Conservation (phyloP, 371 early-diverging fungal species). For the Batkoa obscura region DNA sequence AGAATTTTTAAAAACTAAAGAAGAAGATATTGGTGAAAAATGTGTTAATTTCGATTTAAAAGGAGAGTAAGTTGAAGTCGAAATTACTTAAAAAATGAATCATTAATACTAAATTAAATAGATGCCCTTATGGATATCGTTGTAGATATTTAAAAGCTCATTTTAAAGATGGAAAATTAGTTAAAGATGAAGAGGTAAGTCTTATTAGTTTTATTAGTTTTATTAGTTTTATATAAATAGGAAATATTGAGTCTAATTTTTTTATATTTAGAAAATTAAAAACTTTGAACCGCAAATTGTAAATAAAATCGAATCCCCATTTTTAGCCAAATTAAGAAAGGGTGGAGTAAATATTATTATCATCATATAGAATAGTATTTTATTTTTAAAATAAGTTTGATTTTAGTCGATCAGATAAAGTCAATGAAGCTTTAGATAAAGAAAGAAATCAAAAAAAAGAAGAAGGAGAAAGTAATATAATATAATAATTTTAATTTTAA, state of each 20-base stretch:
- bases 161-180: constrained; percentile 25
- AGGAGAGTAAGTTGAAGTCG: constrained; percentile 31
- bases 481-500: not conserved
- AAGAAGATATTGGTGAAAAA: constrained; percentile 46
- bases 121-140: constrained; percentile 43
- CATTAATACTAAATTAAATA: constrained; percentile 2
- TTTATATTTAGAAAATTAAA: not conserved
- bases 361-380: not conserved
- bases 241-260: not conserved
- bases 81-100: not conserved
- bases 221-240: not conserved
- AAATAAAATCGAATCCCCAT: not conserved
- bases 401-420: too few species aligned
- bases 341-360: constrained; percentile 11
- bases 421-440: too few species aligned
- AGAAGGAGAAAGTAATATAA: not conserved
- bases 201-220: not conserved
- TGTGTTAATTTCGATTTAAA: constrained; percentile 50
- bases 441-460: not conserved
- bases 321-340: constrained; percentile 16
- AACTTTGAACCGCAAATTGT: not conserved
- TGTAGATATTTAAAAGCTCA: constrained; percentile 66
- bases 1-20: constrained; percentile 33
- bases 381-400: too few species aligned
- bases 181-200: constrained; percentile 24